Conservation (phyloP, 257 asterid genomes). For the Solanum chiquidenum region DNA sequence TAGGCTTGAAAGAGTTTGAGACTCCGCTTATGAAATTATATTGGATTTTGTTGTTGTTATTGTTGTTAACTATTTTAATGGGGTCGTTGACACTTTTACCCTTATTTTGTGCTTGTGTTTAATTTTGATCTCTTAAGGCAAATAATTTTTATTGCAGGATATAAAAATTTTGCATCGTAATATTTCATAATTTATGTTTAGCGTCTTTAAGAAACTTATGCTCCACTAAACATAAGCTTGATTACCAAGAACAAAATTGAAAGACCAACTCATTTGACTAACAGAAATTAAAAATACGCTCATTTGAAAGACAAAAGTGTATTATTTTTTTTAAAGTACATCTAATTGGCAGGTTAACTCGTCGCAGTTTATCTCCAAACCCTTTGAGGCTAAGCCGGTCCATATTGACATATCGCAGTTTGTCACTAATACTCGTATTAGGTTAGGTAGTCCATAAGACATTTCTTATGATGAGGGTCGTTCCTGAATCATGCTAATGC, state of each 20-base stretch:
- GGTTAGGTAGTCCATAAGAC: not conserved
- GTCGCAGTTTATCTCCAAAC: not conserved
- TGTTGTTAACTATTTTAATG: not conserved
- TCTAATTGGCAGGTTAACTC: not conserved
- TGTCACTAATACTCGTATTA: not conserved
- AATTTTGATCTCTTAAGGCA: not conserved
- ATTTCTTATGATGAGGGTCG: not conserved
- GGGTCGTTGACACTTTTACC: not conserved
- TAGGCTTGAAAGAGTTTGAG: not conserved
- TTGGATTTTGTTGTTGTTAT: no score
- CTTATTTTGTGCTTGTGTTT: not conserved
- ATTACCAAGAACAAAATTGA: not conserved
- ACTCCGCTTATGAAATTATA: no score
- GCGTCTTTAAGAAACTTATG: not conserved
- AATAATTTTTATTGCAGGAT: not conserved
- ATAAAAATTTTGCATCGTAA: not conserved
- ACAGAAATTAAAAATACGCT: not conserved
- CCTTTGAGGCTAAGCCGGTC: accelerated
- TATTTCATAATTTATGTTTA: not conserved
- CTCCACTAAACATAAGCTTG: not conserved
- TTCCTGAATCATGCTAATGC: not conserved
- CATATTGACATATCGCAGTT: not conserved
- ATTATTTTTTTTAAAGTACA: accelerated
- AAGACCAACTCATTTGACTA: not conserved
- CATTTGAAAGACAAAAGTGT: not conserved